Percentiles rank a stretch among this genome's conserved stretches.
phyloP scores from a whole-genome alignment of 73 alveolate species.

The Paraurostyla sp. region DNA sequence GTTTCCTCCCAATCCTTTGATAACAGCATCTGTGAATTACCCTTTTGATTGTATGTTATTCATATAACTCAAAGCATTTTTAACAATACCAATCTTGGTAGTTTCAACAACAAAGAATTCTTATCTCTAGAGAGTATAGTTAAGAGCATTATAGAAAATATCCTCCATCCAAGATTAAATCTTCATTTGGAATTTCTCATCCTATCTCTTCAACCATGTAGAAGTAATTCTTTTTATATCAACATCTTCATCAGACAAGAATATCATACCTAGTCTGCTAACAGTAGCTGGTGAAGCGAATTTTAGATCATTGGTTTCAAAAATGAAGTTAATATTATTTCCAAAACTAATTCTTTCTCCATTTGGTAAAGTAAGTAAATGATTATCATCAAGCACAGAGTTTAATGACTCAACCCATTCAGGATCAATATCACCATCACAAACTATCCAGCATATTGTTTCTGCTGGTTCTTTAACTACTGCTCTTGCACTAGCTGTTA shows the following conservation, averaged over 20 bases:
- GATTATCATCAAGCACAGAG: conserved; percentile 99
- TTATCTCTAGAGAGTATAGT: conserved; percentile 58
- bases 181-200: conserved; percentile 88
- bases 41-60: conserved; percentile 86
- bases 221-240: conserved; percentile 93
- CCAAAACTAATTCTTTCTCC: conserved; percentile 99
- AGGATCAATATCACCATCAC: conserved; percentile 99
- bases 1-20: conserved; percentile 98
- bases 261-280: conserved; percentile 99
- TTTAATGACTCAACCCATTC: conserved; percentile 99
- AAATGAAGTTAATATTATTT: conserved; percentile 98
- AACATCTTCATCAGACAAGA: conserved; percentile 99
- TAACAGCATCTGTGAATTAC: conserved; percentile 91
- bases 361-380: conserved; percentile 98
- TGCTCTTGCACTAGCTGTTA: conserved; percentile 99
- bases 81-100: conserved; percentile 96
- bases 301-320: conserved; percentile 98
- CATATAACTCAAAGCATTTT: conserved; percentile 91
- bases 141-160: conserved; percentile 88
- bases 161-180: conserved; percentile 95
- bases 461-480: conserved; percentile 98
- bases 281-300: conserved; percentile 99
- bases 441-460: conserved; percentile 98
- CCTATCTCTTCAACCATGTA: conserved; percentile 97
- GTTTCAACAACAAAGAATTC: conserved; percentile 91